Evolutionary conservation across 2,329 filamentous ascomycete genomes (phyloP), one percentile per base, ranked within the genome.

Genomic region (Apiospora kogelbergensis): DNA sequence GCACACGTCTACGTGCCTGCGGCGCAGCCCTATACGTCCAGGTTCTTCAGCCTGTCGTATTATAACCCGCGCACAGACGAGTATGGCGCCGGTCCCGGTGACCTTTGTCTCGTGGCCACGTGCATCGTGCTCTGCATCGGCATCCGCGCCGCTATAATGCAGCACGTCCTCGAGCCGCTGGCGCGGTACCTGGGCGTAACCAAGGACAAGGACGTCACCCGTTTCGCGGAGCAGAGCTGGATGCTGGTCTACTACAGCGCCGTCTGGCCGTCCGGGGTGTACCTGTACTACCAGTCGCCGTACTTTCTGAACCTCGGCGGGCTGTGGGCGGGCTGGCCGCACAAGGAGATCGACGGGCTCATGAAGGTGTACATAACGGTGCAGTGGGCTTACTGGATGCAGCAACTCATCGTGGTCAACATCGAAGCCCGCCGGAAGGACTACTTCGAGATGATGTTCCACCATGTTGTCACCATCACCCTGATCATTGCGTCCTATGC

Each of bases 181-280:
- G 94, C 92, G 41, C 89, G 87, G 71, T 81, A 84, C 66, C 85
- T 87, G 69, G 95, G 95, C 30, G 88, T 97, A 74, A 86, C 86
- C 74, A 92, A 90, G 76, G 85, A 84, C 78, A 97, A 97, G 82
- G 88, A 89, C 57, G 83, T 91, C 70, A 88, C 92, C 63, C 89
- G 95, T 69, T 97, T 98, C 81, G 93, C 93, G 71, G 95, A 98
- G 82, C 95, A 98, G 83, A 93, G 90, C 46, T 98, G 95, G 93
- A 85, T 97, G 78, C 82, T 96, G 68, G 81, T 95, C 65, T 98
- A 98, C 82, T 95, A 95, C 80, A 83, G 83, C 44, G 83, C 91
- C 65, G 95, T 94, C 77, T 98, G 93, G 92, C 85, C 89, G 9
- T 83, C 95, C 70, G 96, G 95, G 75, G 87, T 97, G 93, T 94